Conservation (phyloP, 2,329 filamentous ascomycete genomes). For the Phoma sp. region DNA sequence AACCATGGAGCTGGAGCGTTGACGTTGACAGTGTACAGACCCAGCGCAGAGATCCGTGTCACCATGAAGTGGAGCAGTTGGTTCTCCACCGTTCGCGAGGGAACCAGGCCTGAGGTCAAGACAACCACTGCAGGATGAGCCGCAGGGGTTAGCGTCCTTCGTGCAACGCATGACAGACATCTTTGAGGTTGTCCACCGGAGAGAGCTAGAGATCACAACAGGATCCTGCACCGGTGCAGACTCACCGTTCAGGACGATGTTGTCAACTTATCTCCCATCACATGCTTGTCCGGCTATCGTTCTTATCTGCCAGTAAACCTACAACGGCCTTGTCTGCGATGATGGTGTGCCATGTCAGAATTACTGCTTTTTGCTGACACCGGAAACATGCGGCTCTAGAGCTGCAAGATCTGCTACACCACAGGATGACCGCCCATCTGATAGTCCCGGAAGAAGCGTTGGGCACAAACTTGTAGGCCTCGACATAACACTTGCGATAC, state of each 20-base stretch:
- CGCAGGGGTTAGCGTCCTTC: slow-evolving; percentile 5
- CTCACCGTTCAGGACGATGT: neutral
- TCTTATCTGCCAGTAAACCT: neutral
- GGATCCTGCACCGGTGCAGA: neutral
- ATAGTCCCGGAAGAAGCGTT: neutral
- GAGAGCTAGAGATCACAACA: neutral
- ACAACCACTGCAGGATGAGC: slow-evolving; percentile 5
- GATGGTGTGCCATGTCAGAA: slow-evolving; percentile 5
- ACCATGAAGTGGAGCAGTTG: neutral
- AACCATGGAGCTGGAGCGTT: neutral
- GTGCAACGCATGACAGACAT: neutral
- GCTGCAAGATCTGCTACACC: slow-evolving; percentile 3
- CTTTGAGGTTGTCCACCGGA: neutral
- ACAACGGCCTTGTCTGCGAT: neutral
- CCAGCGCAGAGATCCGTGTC: slow-evolving; percentile 3
- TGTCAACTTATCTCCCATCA: neutral
- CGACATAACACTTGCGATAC: too few relatives aligned
- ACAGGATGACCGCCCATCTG: neutral
- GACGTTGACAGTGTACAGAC: slow-evolving; percentile 7
- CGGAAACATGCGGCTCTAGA: neutral
- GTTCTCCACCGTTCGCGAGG: neutral
- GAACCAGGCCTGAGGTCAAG: neutral
- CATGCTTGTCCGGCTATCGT: neutral
- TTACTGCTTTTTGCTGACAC: neutral
- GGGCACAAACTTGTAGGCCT: too few relatives aligned